Base-by-base conservation (phyloP, 2,329 filamentous ascomycete species). In the Cordyceps farinosa region DNA sequence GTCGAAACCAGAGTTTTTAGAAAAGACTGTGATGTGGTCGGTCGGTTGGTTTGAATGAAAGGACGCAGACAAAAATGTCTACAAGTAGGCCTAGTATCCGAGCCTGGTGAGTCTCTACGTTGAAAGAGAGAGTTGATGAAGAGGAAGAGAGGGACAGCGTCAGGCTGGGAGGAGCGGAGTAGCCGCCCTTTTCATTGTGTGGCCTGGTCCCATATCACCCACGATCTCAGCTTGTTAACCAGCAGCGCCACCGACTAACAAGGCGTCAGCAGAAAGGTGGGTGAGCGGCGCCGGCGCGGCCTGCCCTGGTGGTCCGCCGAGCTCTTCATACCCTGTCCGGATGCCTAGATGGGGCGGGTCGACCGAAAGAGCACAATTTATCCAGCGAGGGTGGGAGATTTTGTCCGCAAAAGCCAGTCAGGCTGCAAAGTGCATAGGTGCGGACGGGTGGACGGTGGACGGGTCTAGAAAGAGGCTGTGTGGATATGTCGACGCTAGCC, bases 31-130 rank as follows among this genome's bases (percentile, higher is more conserved):
- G 65, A 22, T 44, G 9, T 44, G 57, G 57, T 60, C 48, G 57
- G 57, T 44, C 68, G 65, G 64, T 67, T 65, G 38, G 58, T 67
- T 71, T 74, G 68, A 78, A 77, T 62, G 76, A 78, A 75, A 70
- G 74, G 73, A 76, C 75, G 73, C 72, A 77, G 74, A 76, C 73
- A 64, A 69, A 70, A 69, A 67, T 67, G 74, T 72, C 67, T 72
- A 72, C 75, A 75, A 68, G 50, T 44, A 67, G 71, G 71, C 69
- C 67, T 69, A 63, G 67, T 57, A 73, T 71, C 67, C 67, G 71
- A 65, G 63, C 63, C 62, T 17, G 45, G 36, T 68, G 69, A 67
- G 68, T 72, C 69, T 74, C 69, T 67, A 61, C 59, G 62, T 67
- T 68, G 63, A 69, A 64, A 68, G 66, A 68, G 65, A 69, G 64